Conservation (phyloP, 2,329 filamentous ascomycete genomes). For the Chaetomium strumarium region DNA sequence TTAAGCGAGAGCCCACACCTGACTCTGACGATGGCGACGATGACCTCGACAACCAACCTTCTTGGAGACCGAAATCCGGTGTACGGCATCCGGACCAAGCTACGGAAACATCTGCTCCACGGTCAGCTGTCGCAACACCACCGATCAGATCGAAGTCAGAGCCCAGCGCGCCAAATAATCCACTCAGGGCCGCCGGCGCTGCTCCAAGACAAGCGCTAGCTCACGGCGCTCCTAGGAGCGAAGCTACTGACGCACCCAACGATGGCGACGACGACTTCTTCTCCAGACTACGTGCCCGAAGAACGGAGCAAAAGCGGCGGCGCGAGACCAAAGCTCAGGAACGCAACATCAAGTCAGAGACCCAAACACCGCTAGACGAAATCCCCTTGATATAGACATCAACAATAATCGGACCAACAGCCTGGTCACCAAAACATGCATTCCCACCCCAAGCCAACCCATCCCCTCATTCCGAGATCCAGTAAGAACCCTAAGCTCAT, state of each 20-base stretch:
- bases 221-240: neutral
- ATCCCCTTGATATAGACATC: slow-evolving; percentile 20
- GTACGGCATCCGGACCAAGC: neutral
- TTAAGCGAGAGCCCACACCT: neutral
- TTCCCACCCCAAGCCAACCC: neutral
- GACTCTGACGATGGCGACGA: slow-evolving; percentile 17
- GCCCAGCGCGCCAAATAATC: neutral
- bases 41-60: slow-evolving; percentile 15
- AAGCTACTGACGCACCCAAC: neutral
- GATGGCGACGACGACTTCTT: slow-evolving; percentile 22
- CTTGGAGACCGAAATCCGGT: neutral
- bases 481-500: neutral
- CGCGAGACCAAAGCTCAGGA: slow-evolving; percentile 6
- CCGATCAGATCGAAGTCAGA: neutral
- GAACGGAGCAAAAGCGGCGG: slow-evolving; percentile 17
- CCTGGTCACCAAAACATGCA: neutral
- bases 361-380: slow-evolving; percentile 15
- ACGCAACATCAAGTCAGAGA: slow-evolving; percentile 11
- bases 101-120: neutral
- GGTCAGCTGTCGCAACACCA: neutral
- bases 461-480: neutral
- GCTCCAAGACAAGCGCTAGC: neutral
- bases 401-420: neutral
- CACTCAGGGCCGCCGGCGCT: neutral
- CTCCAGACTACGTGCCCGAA: slow-evolving; percentile 15